phyloP scores from a whole-genome alignment of 495 filamentous ascomycete species.

The Lichina pygmaea region DNA sequence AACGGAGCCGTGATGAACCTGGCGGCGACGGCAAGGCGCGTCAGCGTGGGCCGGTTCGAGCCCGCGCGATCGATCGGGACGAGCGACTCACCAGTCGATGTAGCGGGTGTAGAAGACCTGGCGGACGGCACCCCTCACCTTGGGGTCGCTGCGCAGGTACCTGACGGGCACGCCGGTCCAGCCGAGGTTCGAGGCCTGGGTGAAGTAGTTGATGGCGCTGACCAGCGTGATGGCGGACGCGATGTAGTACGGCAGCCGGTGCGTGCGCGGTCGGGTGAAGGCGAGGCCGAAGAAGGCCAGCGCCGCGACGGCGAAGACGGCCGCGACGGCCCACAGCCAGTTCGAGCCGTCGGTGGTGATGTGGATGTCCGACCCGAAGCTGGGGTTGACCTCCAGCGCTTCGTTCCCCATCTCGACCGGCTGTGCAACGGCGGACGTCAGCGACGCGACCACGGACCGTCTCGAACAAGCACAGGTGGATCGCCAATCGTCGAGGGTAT shows the following conservation, averaged over 20 bases:
- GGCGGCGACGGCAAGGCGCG: neutral
- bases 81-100: slow-evolving; percentile 26
- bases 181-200: slow-evolving; percentile 41
- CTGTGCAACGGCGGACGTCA: too few species aligned
- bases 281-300: slow-evolving; percentile 18
- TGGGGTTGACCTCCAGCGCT: slow-evolving; percentile 22
- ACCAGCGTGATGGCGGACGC: slow-evolving; percentile 30
- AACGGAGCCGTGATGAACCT: slow-evolving; percentile 22
- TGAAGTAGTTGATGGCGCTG: slow-evolving; percentile 37
- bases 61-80: slow-evolving; percentile 4
- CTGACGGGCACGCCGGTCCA: slow-evolving; percentile 31
- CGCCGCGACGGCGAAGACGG: slow-evolving; percentile 12
- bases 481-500: too few species aligned
- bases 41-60: neutral
- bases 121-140: slow-evolving; percentile 19
- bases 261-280: slow-evolving; percentile 20
- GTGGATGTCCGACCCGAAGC: slow-evolving; percentile 22
- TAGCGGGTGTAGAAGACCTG: slow-evolving; percentile 51
- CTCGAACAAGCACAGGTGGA: too few species aligned
- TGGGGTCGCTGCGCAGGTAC: slow-evolving; percentile 17
- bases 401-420: slow-evolving; percentile 10
- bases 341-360: slow-evolving; percentile 35
- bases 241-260: slow-evolving; percentile 47
- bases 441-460: too few species aligned
- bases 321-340: slow-evolving; percentile 25